phyloP scores from a whole-genome alignment of 2,329 filamentous ascomycete species.

The Metarhizium anisopliae region DNA sequence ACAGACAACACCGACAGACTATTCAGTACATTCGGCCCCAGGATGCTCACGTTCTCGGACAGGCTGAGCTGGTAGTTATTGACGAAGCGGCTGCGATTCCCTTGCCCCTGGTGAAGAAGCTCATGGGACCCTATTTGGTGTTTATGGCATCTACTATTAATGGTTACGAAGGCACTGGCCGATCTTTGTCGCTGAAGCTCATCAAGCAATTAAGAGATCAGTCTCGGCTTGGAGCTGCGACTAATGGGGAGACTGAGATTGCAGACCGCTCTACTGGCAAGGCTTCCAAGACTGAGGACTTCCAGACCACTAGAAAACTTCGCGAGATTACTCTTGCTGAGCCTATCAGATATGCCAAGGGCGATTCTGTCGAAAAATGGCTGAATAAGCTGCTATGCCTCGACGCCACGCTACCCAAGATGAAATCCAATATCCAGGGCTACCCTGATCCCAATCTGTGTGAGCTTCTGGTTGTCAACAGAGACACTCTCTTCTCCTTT shows the following conservation, averaged over 20 bases:
- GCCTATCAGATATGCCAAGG: slow-evolving; percentile 87
- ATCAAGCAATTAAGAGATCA: slow-evolving; percentile 96
- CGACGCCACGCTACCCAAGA: slow-evolving; percentile 79
- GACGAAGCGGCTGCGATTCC: slow-evolving; percentile 97
- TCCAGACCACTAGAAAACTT: slow-evolving; percentile 64
- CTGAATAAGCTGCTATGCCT: slow-evolving; percentile 89
- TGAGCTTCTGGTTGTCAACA: slow-evolving; percentile 87
- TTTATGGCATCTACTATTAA: slow-evolving; percentile 99
- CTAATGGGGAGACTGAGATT: slow-evolving; percentile 53
- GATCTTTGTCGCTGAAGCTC: slow-evolving; percentile 88
- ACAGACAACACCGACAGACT: slow-evolving; percentile 89
- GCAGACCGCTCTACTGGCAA: slow-evolving; percentile 74
- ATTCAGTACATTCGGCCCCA: slow-evolving; percentile 98
- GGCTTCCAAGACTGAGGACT: slow-evolving; percentile 53
- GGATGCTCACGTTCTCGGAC: slow-evolving; percentile 87
- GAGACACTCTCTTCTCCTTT: slow-evolving; percentile 96
- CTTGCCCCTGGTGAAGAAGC: slow-evolving; percentile 79
- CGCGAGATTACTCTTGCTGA: slow-evolving; percentile 89
- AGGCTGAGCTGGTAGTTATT: slow-evolving; percentile 91
- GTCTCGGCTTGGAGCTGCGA: slow-evolving; percentile 56
- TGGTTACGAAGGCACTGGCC: slow-evolving; percentile 93
- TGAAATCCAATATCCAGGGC: slow-evolving; percentile 62
- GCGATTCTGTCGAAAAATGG: slow-evolving; percentile 92
- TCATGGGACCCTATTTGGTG: slow-evolving; percentile 93
- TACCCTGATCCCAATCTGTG: slow-evolving; percentile 88